Evolutionary conservation across 495 filamentous ascomycete species (phyloP).

Genomic region (Penicillium robsamsonii): DNA sequence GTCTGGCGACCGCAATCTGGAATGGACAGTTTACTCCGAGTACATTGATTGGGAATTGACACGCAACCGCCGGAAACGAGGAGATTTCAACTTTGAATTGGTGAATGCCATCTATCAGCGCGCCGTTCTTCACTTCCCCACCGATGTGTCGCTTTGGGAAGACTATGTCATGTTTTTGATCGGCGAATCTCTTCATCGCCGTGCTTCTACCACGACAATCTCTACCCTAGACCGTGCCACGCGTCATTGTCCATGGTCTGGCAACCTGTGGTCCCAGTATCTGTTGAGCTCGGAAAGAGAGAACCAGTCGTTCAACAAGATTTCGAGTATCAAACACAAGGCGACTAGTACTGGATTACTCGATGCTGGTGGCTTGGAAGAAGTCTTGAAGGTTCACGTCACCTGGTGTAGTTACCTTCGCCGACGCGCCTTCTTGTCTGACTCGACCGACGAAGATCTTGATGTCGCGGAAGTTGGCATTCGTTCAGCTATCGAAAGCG

Average conservation of each 20-base stretch:
- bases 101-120: slow-evolving; percentile 77
- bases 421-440: slow-evolving; percentile 71
- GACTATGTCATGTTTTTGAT: slow-evolving; percentile 75
- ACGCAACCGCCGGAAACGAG: slow-evolving; percentile 51
- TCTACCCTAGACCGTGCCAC: slow-evolving; percentile 71
- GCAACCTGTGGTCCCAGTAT: slow-evolving; percentile 84
- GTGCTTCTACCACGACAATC: slow-evolving; percentile 38
- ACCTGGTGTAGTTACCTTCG: slow-evolving; percentile 93
- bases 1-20: slow-evolving; percentile 53
- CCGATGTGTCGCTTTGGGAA: slow-evolving; percentile 72
- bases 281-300: slow-evolving; percentile 78
- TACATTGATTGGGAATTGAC: slow-evolving; percentile 83
- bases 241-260: slow-evolving; percentile 88
- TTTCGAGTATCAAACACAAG: slow-evolving; percentile 86
- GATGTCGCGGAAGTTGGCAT: slow-evolving; percentile 91
- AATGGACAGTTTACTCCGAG: slow-evolving; percentile 60
- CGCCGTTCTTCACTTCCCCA: slow-evolving; percentile 64
- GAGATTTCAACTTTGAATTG: slow-evolving; percentile 55
- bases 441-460: slow-evolving; percentile 80
- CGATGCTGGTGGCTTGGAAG: slow-evolving; percentile 71
- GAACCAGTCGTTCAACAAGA: slow-evolving; percentile 67
- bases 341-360: slow-evolving; percentile 81
- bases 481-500: slow-evolving; percentile 76
- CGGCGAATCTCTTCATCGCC: slow-evolving; percentile 40
- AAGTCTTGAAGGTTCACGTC: slow-evolving; percentile 82